phyloP scores from a whole-genome alignment of 257 asterid species.

The Eustoma russellianum region DNA sequence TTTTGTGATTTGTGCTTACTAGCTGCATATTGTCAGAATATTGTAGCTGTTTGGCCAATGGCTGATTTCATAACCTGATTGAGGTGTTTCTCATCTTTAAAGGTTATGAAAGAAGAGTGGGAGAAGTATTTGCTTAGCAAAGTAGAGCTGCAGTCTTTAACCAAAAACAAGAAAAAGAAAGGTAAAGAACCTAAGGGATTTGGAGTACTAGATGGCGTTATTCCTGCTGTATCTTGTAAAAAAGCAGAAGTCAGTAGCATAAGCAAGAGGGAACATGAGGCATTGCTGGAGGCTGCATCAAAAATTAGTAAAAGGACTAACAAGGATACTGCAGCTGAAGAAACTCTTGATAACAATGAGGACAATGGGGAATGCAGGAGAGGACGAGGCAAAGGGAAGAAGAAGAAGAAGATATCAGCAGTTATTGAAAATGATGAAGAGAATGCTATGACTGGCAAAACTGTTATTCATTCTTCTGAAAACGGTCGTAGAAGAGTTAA shows the following conservation, averaged over 20 bases:
- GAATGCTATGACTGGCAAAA: constrained; percentile 32
- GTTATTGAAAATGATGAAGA: constrained; percentile 29
- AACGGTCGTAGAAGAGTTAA: constrained; percentile 21
- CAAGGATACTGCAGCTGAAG: constrained; percentile 29
- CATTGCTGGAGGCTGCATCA: constrained; percentile 72
- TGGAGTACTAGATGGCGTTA: constrained; percentile 78
- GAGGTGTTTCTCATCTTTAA: constrained; percentile 6
- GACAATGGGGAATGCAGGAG: constrained; percentile 26
- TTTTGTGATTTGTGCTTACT: too few relatives aligned
- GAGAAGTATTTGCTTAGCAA: constrained; percentile 85
- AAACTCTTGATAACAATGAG: constrained; percentile 17
- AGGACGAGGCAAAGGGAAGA: constrained; percentile 34
- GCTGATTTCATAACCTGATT: too few relatives aligned
- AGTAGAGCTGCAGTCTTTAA: constrained; percentile 84
- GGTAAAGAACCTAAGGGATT: constrained; percentile 74
- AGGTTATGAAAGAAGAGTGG: constrained; percentile 96
- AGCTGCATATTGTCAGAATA: too few relatives aligned
- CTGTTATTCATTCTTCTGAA: constrained; percentile 25
- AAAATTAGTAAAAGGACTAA: constrained; percentile 49
- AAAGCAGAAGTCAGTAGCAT: constrained; percentile 69
- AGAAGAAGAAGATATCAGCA: constrained; percentile 35
- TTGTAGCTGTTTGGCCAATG: too few relatives aligned
- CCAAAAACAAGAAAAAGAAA: constrained; percentile 70
- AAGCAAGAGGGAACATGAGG: constrained; percentile 84
- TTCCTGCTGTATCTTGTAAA: constrained; percentile 53